phyloP scores from a whole-genome alignment of 2,329 filamentous ascomycete species.

The Botrytis fabae region DNA sequence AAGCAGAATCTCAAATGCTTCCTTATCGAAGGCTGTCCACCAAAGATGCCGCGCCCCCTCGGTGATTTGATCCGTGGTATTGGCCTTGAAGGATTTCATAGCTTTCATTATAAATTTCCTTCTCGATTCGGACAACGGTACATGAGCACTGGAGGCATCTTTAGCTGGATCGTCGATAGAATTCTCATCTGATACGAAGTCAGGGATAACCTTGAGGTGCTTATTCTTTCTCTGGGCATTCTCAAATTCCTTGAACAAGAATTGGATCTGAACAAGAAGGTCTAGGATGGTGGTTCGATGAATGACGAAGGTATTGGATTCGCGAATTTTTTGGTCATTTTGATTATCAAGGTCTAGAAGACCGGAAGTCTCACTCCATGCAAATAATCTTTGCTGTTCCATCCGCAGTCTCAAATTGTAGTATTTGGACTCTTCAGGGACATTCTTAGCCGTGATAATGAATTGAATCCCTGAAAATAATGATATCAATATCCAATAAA shows the following conservation, averaged over 20 bases:
- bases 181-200: constrained; percentile 37
- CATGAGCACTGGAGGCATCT: constrained; percentile 48
- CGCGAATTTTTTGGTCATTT: constrained; percentile 46
- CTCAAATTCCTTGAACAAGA: constrained; percentile 50
- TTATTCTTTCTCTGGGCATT: constrained; percentile 46
- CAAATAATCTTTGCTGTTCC: constrained; percentile 52
- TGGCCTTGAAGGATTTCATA: constrained; percentile 45
- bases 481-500: constrained; percentile 22
- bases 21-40: constrained; percentile 51
- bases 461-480: constrained; percentile 47
- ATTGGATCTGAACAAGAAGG: constrained; percentile 49
- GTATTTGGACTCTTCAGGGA: constrained; percentile 51
- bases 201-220: constrained; percentile 42
- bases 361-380: constrained; percentile 52
- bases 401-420: constrained; percentile 51
- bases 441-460: constrained; percentile 49
- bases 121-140: constrained; percentile 47
- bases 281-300: constrained; percentile 53
- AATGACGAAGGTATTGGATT: constrained; percentile 51
- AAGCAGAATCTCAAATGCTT: constrained; percentile 48
- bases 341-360: constrained; percentile 47
- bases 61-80: constrained; percentile 39
- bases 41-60: constrained; percentile 40
- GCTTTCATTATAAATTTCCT: constrained; percentile 48
- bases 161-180: constrained; percentile 43